Conservation (phyloP, 2,329 filamentous ascomycete genomes). For the Orbilia oligospora region DNA sequence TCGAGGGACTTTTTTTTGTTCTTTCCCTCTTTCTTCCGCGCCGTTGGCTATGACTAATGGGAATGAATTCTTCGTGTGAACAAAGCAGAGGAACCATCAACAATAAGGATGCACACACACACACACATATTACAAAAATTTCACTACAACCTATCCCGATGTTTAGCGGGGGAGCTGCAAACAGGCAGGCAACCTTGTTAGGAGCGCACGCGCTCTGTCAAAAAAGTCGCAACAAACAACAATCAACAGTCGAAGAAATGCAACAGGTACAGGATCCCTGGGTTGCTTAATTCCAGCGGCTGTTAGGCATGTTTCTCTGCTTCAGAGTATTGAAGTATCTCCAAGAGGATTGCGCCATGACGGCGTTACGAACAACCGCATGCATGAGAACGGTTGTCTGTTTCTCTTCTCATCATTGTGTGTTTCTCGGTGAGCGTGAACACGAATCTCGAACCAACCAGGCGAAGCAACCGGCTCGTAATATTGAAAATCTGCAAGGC, state of each 20-base stretch:
- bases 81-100: conserved; percentile 15
- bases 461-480: conserved; percentile 50
- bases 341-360: conserved; percentile 55
- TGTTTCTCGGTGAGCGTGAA: conserved; percentile 22
- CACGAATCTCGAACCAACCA: conserved; percentile 43
- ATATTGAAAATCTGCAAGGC: conserved; percentile 48
- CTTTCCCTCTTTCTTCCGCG: not conserved
- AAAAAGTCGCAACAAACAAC: conserved; percentile 42
- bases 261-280: conserved; percentile 50
- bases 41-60: conserved; percentile 26
- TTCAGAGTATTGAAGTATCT: conserved; percentile 3
- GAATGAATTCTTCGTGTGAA: conserved; percentile 17
- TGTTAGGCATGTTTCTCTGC: conserved; percentile 46
- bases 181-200: conserved; percentile 38
- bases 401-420: conserved; percentile 26
- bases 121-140: conserved; percentile 8
- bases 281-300: conserved; percentile 55
- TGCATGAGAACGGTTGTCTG: conserved; percentile 10
- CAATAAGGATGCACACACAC: conserved; percentile 11
- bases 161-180: conserved; percentile 49
- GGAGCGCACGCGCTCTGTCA: conserved; percentile 45
- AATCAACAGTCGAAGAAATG: conserved; percentile 44
- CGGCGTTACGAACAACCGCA: conserved; percentile 46
- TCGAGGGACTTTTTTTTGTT: conserved; percentile 30
- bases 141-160: conserved; percentile 44